phyloP scores from a whole-genome alignment of 2,329 filamentous ascomycete genomes.

The Furcasterigmium sp. region DNA sequence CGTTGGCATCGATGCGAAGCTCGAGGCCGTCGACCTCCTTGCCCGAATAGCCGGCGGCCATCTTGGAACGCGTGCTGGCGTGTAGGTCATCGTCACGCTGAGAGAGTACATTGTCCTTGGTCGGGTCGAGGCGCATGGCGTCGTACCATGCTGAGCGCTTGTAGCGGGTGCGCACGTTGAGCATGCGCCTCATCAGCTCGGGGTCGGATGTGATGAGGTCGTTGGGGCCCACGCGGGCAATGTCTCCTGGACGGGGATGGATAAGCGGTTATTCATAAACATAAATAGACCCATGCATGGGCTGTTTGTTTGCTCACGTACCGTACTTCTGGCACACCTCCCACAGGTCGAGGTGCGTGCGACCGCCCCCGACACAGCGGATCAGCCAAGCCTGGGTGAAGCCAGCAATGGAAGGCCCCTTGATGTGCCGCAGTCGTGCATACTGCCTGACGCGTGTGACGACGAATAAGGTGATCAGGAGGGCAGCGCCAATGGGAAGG shows the following conservation, averaged over 20 bases:
- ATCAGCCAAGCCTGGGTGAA: conserved; percentile 23
- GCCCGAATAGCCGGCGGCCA: conserved; percentile 47
- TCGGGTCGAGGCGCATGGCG: conserved; percentile 44
- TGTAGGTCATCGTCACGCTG: conserved; percentile 40
- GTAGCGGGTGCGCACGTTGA: conserved; percentile 29
- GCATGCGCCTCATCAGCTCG: conserved; percentile 29
- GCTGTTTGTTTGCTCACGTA: conserved; percentile 4
- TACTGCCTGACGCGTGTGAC: conserved; percentile 4
- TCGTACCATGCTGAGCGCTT: conserved; percentile 38
- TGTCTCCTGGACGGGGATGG: conserved; percentile 16
- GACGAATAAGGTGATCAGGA: neutral
- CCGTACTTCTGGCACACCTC: conserved; percentile 28
- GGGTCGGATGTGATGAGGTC: conserved; percentile 34
- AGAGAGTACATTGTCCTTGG: conserved; percentile 49
- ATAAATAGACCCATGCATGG: neutral
- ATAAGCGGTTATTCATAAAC: neutral
- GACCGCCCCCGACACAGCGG: conserved; percentile 18
- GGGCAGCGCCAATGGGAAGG: no score
- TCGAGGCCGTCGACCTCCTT: conserved; percentile 47
- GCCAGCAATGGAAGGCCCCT: conserved; percentile 18
- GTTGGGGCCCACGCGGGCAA: conserved; percentile 38
- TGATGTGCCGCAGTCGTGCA: conserved; percentile 19
- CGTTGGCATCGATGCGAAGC: conserved; percentile 38
- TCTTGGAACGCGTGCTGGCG: conserved; percentile 35
- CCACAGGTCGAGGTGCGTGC: conserved; percentile 25